Percentiles rank a stretch among this genome's conserved stretches.
phyloP scores from a whole-genome alignment of 2,329 filamentous ascomycete genomes.

The Westerdykella sp. region DNA sequence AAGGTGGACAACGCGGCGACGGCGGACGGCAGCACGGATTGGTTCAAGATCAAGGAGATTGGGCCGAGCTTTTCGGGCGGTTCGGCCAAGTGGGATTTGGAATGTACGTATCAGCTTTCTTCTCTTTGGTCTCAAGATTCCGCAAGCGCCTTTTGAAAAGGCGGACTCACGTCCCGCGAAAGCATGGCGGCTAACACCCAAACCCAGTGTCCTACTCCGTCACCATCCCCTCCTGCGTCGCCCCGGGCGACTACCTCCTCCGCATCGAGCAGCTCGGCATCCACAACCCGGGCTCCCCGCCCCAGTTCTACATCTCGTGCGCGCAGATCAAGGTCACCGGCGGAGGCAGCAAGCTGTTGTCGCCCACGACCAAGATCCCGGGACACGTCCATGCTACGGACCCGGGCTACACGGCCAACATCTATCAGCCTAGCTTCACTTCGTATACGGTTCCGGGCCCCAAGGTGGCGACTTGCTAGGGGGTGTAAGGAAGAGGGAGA shows the following conservation, averaged over 20 bases:
- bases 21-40: slow-evolving; percentile 34
- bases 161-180: too few species aligned
- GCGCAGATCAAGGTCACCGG: slow-evolving; percentile 45
- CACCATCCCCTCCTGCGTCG: slow-evolving; percentile 38
- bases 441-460: slow-evolving; percentile 33
- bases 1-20: slow-evolving; percentile 29
- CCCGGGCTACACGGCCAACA: slow-evolving; percentile 35
- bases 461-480: slow-evolving; percentile 33
- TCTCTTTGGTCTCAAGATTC: too few species aligned
- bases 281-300: slow-evolving; percentile 35
- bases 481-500: neutral
- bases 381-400: slow-evolving; percentile 32
- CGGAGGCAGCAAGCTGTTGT: slow-evolving; percentile 20
- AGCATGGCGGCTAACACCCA: slow-evolving; percentile 13
- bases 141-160: too few species aligned
- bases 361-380: slow-evolving; percentile 28
- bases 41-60: slow-evolving; percentile 38
- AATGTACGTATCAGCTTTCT: slow-evolving; percentile 21
- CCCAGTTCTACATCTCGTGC: slow-evolving; percentile 38
- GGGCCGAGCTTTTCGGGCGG: slow-evolving; percentile 32
- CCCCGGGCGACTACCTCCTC: slow-evolving; percentile 44
- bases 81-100: slow-evolving; percentile 30
- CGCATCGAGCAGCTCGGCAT: slow-evolving; percentile 46
- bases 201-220: slow-evolving; percentile 28
- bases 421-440: slow-evolving; percentile 33